Conservation (phyloP, 331 rosid species). For the Telfairia occidentalis region DNA sequence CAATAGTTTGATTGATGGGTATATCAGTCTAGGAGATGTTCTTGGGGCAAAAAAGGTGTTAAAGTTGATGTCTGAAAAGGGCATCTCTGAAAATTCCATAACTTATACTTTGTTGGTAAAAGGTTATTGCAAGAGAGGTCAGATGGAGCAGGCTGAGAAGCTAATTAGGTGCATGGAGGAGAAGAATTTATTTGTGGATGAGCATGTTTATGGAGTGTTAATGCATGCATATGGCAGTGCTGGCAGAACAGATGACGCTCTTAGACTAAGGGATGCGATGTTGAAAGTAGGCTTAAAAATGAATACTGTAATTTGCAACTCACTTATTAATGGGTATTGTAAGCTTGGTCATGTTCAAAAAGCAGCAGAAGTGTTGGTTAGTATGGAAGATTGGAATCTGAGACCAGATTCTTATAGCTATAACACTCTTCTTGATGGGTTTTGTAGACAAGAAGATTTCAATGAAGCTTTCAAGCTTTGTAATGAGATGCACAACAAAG, state of each 20-base stretch:
- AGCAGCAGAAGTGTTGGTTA: conserved; percentile 39
- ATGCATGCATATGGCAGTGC: conserved; percentile 54
- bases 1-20: conserved; percentile 63
- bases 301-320: conserved; percentile 58
- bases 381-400: conserved; percentile 41
- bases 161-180: conserved; percentile 31
- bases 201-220: conserved; percentile 34
- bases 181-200: conserved; percentile 22
- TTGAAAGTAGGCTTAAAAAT: conserved; percentile 39
- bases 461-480: conserved; percentile 54
- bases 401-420: conserved; percentile 66
- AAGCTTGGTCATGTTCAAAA: conserved; percentile 34
- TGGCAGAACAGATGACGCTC: conserved; percentile 59
- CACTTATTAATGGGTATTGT: conserved; percentile 62
- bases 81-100: conserved; percentile 40
- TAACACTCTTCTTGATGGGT: conserved; percentile 54
- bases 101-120: conserved; percentile 51
- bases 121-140: conserved; percentile 42
- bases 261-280: conserved; percentile 59
- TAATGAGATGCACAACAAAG: conserved; percentile 43
- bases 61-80: conserved; percentile 42
- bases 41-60: conserved; percentile 38
- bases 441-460: conserved; percentile 41
- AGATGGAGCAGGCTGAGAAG: conserved; percentile 55
- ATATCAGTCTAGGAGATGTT: conserved; percentile 39